Base-by-base conservation (phyloP, 371 early-diverging fungal species). In the Zancudomyces culisetae region DNA sequence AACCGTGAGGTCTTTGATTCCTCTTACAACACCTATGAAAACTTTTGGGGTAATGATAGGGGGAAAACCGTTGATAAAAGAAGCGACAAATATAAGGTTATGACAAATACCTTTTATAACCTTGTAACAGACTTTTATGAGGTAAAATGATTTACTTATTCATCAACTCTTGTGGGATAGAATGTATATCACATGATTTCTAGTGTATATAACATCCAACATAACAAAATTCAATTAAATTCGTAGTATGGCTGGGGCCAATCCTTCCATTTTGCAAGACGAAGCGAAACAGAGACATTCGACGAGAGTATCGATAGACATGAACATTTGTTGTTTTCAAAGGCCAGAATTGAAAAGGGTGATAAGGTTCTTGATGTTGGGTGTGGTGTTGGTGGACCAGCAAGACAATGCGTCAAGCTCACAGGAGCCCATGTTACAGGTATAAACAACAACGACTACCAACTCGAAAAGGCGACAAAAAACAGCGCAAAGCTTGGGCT, bases 371-470 rank as follows among this genome's bases (percentile, higher is more conserved):
- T 85, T 47, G 94, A 91, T 60, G 81, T 89, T 39, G 90, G 90
- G 28, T 87, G 90, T 61, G 90, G 91, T 60, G 88, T 89, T 39
- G 89, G 93, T 59, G 94, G 94, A 15, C 94, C 94, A 20, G 80
- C 87, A 39, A 82, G 94, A 52, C 90, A 90, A 59, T 85, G 90
- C 60, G 78, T 80, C 51, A 78, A 81, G 57, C 85, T 90, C 60
- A 77, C 84, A 21, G 92, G 89, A 27, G 87, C 90, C 29, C 80
- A 82, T 57, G 70, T 94, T 54, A 84, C 83, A 15, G 92, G 92
- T 19, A 66, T 94, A 49, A 94, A 94, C 72, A 94, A 92, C 77
- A 93, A 92, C 63, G 85, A 83, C 43, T 92, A 92, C 62, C 94
- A 94, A 70, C 72, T 92, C 43, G 68, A 79, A 58, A 75, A 90